phyloP scores from a whole-genome alignment of 305 asterid species.

The Fraxinus paxiana region DNA sequence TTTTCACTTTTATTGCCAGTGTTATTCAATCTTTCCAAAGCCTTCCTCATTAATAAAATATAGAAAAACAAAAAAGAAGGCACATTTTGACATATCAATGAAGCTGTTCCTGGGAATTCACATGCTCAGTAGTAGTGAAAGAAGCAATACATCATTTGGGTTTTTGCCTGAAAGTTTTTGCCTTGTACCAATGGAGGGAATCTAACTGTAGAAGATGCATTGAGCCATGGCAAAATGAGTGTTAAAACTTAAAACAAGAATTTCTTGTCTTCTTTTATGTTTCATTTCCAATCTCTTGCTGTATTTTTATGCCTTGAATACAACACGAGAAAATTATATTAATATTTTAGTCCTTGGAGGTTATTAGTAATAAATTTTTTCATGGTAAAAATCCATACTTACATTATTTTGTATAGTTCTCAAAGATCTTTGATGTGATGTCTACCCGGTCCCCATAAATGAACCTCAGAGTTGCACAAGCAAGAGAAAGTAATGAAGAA shows the following conservation, averaged over 20 bases:
- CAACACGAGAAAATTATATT: not conserved
- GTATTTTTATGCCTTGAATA: too few species aligned
- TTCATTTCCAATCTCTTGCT: not conserved
- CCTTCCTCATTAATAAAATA: too few species aligned
- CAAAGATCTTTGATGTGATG: not conserved
- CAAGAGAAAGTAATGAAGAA: not conserved
- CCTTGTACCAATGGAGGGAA: not conserved
- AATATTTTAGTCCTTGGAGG: not conserved
- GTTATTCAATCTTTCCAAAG: too few species aligned
- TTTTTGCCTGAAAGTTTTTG: not conserved
- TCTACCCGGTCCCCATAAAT: not conserved
- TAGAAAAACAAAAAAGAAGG: not conserved
- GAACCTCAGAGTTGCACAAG: not conserved
- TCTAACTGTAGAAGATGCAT: not conserved
- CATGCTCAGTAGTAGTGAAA: not conserved
- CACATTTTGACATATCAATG: not conserved
- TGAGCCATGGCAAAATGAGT: not conserved
- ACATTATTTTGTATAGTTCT: not conserved
- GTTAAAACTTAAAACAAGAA: not conserved
- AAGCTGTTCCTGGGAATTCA: not conserved
- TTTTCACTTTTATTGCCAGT: too few species aligned
- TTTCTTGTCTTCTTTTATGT: not conserved
- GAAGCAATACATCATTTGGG: not conserved
- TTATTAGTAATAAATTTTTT: not conserved
- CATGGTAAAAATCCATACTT: not conserved